Conservation (phyloP, 2,329 filamentous ascomycete species). For the Tolypocladium inflatum region DNA sequence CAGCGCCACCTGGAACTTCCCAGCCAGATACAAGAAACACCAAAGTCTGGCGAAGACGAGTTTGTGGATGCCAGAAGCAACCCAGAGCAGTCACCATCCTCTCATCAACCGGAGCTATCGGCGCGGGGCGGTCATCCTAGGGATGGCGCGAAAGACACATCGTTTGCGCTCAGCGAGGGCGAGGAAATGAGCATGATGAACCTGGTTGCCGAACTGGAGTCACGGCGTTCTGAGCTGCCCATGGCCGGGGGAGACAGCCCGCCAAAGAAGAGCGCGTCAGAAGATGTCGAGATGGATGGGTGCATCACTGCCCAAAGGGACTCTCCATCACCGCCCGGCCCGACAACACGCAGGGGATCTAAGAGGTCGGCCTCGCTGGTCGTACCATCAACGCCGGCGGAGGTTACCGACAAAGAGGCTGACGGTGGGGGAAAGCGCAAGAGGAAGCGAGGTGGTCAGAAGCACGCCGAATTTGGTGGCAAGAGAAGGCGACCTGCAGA, state of each 20-base stretch:
- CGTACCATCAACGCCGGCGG: slow-evolving; percentile 14
- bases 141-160: slow-evolving; percentile 15
- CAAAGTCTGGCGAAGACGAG: slow-evolving; percentile 34
- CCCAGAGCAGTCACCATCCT: slow-evolving; percentile 17
- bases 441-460: slow-evolving; percentile 14
- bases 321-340: slow-evolving; percentile 8
- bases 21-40: slow-evolving; percentile 20
- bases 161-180: slow-evolving; percentile 31
- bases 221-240: slow-evolving; percentile 20
- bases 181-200: slow-evolving; percentile 39
- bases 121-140: not conserved
- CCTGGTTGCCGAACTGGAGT: slow-evolving; percentile 40
- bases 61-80: slow-evolving; percentile 41
- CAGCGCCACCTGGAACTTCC: slow-evolving; percentile 5
- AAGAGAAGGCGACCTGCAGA: slow-evolving; percentile 19
- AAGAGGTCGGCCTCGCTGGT: slow-evolving; percentile 8
- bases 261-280: slow-evolving; percentile 5
- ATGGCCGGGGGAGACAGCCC: slow-evolving; percentile 9
- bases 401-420: slow-evolving; percentile 1
- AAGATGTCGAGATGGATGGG: slow-evolving; percentile 2
- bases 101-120: not conserved
- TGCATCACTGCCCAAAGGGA: slow-evolving; percentile 14
- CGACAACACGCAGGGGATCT: slow-evolving; percentile 3
- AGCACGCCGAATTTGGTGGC: slow-evolving; percentile 11
- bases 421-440: slow-evolving; percentile 14